Evolutionary conservation across 306 rosid species (phyloP), one percentile per base, ranked within the genome.

Genomic region (Dalbergia cochinchinensis): DNA sequence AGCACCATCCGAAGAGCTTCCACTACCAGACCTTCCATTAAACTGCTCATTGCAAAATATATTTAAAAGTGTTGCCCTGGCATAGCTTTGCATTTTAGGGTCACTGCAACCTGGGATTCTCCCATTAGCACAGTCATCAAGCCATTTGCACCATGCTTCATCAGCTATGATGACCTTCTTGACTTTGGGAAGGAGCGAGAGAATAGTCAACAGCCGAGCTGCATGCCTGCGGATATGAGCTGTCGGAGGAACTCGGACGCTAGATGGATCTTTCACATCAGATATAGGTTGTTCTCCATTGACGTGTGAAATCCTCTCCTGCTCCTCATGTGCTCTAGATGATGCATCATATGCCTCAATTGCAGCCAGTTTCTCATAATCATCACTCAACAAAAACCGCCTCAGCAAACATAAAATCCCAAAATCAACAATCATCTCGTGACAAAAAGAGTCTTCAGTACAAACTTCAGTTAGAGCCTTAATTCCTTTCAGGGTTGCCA

Each of bases 191-290:
- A 86, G 91, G 41, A 86, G 89, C 12, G 99, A 95, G 60, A 95
- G 98, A 80, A 95, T 90, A 68, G 91, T 93, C 86, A 95, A 90
- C 82, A 95, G 78, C 70, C 98, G 90, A 18, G 96, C 94, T 50
- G 94, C 99, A 91, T 95, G 99, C 87, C 86, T 87, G 70, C 98
- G 97, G 68, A 95, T 91, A 80, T 92, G 99, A 78, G 97, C 94
- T 6, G 99, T 86, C n/a, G 97, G 91, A 10, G 99, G 98, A 89
- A 95, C 96, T 69, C 92, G 89, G 66, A 95, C 85, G 78, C 93
- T 93, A 60, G 94, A 85, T 53, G 90, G 85, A 62, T 91, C 92
- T 63, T 88, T 89, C 15, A 50, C 60, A 58, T 83, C 85, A 76
- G 89, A 74, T 37, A 35, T 41, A 54, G 91, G 65, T 34, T 85